These are phyloP conservation scores for Nothophaeocryptopus gaeumannii DNA, from an alignment of 2,329 filamentous ascomycete species.

Conservation along the genomic window DNA sequence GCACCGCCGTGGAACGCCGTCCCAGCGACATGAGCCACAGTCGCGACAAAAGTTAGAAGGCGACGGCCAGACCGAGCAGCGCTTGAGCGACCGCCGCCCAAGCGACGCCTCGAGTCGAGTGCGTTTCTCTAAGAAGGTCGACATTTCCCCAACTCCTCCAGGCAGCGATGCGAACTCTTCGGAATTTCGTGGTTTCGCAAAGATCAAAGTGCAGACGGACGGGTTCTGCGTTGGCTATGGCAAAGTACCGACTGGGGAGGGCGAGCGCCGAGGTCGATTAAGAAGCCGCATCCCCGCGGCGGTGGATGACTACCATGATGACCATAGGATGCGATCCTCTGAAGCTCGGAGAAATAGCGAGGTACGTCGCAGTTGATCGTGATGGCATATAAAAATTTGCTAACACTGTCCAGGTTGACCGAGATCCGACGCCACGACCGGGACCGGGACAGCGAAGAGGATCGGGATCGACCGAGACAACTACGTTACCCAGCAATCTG, in stretches of 20 bases:
- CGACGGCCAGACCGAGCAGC: neutral
- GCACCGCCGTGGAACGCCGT: constrained; percentile 1
- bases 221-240: constrained; percentile 12
- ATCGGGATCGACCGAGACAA: constrained; percentile 14
- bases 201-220: constrained; percentile 1
- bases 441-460: neutral
- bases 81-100: constrained; percentile 4
- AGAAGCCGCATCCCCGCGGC: constrained; percentile 9
- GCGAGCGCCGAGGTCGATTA: constrained; percentile 25
- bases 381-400: too few relatives aligned
- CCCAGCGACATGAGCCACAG: neutral
- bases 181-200: constrained; percentile 23
- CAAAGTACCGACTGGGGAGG: constrained; percentile 22
- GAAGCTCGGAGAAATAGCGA: too few relatives aligned
- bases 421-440: neutral
- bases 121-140: constrained; percentile 33
- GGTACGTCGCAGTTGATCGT: too few relatives aligned
- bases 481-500: constrained; percentile 10
- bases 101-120: constrained; percentile 28
- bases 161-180: constrained; percentile 31
- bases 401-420: neutral
- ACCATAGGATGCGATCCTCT: too few relatives aligned
- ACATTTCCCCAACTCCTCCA: constrained; percentile 34
- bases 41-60: neutral
- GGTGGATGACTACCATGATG: too few relatives aligned